These are phyloP conservation scores for Talaromyces sp. DNA, from an alignment of 2,329 filamentous ascomycete species.

Conservation along the genomic window DNA sequence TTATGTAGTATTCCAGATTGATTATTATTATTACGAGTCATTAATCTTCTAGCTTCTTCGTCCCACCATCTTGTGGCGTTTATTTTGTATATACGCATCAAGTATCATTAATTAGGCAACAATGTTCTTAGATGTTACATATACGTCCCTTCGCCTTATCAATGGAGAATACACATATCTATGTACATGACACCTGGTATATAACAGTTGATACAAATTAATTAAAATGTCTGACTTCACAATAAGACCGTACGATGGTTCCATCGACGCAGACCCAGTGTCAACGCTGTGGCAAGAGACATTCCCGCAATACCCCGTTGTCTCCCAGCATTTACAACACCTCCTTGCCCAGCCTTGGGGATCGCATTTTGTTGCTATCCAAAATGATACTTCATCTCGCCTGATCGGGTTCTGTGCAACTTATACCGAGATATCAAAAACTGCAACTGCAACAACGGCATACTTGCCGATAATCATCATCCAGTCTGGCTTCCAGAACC, in stretches of 20 bases:
- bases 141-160: too few relatives aligned
- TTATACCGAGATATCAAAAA: background rate
- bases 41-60: too few relatives aligned
- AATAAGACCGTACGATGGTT: conserved; percentile 4
- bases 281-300: conserved; percentile 3
- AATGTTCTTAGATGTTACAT: too few relatives aligned
- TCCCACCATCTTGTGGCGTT: too few relatives aligned
- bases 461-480: conserved; percentile 1
- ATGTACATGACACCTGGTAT: background rate
- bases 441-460: background rate
- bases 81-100: too few relatives aligned
- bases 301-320: conserved; percentile 4
- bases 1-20: too few relatives aligned
- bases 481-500: background rate
- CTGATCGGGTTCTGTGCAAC: conserved; percentile 5
- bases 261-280: background rate
- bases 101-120: too few relatives aligned
- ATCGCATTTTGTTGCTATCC: conserved; percentile 1
- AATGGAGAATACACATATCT: too few relatives aligned
- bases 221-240: background rate
- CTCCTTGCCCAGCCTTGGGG: background rate
- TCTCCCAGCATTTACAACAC: background rate
- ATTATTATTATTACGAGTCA: too few relatives aligned
- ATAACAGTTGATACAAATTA: background rate
- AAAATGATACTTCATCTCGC: background rate